Conservation (phyloP, 2,329 filamentous ascomycete genomes). For the Fusarium burgessii region DNA sequence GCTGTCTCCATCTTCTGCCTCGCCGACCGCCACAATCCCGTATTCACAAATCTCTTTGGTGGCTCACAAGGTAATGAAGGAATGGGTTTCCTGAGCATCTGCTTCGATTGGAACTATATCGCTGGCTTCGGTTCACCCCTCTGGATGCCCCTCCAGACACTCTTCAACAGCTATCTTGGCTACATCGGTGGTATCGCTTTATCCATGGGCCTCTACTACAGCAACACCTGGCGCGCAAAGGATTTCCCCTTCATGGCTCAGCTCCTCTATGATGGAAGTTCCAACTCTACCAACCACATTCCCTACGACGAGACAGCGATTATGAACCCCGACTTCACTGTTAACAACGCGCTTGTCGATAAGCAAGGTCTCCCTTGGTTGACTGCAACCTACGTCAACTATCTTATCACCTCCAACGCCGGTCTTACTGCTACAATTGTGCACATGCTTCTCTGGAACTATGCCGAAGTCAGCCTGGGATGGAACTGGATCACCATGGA, state of each 20-base stretch:
- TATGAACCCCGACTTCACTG: conserved; percentile 41
- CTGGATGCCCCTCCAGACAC: conserved; percentile 54
- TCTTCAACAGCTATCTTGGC: conserved; percentile 55
- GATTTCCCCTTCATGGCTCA: conserved; percentile 37
- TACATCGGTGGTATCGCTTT: conserved; percentile 53
- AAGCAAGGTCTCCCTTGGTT: conserved; percentile 18
- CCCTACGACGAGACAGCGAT: conserved; percentile 22
- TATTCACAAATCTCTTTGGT: conserved; percentile 35
- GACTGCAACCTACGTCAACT: conserved; percentile 29
- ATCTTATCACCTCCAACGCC: conserved; percentile 29
- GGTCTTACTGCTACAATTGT: conserved; percentile 23
- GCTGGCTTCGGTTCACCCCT: conserved; percentile 49
- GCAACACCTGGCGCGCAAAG: conserved; percentile 28
- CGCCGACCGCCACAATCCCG: conserved; percentile 12
- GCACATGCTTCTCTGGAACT: conserved; percentile 43
- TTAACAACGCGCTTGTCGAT: conserved; percentile 4
- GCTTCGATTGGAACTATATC: conserved; percentile 36
- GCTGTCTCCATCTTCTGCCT: conserved; percentile 38
- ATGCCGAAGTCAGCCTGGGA: conserved; percentile 36
- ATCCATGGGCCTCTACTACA: conserved; percentile 47
- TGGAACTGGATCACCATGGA: conserved; percentile 26
- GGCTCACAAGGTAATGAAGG: conserved; percentile 35
- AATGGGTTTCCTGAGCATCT: conserved; percentile 22
- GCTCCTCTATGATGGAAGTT: conserved; percentile 20
- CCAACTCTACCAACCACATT: conserved; percentile 9